Base-by-base conservation (phyloP, 768 basidiomycete genomes). In the Kwoniella sp. region DNA sequence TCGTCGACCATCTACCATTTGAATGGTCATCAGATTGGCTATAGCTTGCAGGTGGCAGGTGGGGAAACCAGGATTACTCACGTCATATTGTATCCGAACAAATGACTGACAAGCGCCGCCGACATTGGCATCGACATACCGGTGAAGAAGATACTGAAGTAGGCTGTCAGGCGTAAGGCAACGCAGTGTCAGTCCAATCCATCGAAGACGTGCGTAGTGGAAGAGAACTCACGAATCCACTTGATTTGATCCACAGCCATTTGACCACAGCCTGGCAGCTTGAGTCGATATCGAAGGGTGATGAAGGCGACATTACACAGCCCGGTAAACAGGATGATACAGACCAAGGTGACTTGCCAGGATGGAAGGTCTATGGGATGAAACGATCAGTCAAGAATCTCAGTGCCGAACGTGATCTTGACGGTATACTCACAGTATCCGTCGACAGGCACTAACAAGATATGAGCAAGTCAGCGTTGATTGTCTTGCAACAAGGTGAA, bases 101-200 rank as follows among this genome's bases (percentile, higher is more conserved):
- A 27, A 74, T 87, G 86, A 1, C 85, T 83, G 48, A 85, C 80
- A 46, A 87, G 81, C 2, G 86, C 85, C 25, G 84, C 83, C 27
- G 84, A 82, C 44, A 91, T 82, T 61, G 89, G 90, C 65, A 90
- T 84, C 59, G 87, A 87, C 53, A 91, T 82, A 0, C 90, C 89
- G 25, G 69, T 59, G 52, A 59, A 75, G 64, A 67, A 67, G 57
- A 73, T 88, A 78, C 73, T 87, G 87, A 91, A 90, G 85, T 90
- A 90, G 2, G 89, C 71, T 76, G 53, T 33, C 13, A 6, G 33
- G 13, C 13, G 13, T 87, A 46, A 87, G 77, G 85, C 86, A 88
- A 7, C 47, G 60, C 58, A 65, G 50, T 24, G 21, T 46, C 25
- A 30, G 26, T n/a, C n/a, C n/a, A n/a, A n/a, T n/a, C n/a, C n/a